Evolutionary conservation across 2,329 filamentous ascomycete species (phyloP), one percentile per base, ranked within the genome.

Genomic region (Fusarium sp.): DNA sequence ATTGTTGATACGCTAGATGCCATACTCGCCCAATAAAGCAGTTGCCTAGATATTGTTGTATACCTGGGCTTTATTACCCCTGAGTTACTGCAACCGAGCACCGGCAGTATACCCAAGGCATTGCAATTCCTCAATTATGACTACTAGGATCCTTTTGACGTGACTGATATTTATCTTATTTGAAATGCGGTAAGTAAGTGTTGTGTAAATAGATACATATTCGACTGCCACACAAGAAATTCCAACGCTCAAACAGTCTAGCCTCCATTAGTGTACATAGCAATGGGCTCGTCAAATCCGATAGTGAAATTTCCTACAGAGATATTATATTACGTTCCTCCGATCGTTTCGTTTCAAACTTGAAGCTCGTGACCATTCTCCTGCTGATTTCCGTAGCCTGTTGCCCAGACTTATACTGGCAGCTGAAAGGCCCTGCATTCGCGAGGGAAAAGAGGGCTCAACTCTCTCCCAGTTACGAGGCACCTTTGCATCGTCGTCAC

Each of bases 371-470:
- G 85, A 85, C 83, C 85, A 86, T 12, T 83, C 80, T 2, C 84
- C 85, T 2, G 86, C 84, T 32, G 85, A 85, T 71, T 84, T 87
- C 76, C 84, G 86, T 28, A 89, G 77, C 74, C 87, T 82, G 40
- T 67, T 77, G 9, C 86, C 86, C 43, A 89, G 79, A 59, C 86
- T 88, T 74, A 89, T 79, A 60, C 82, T 81, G 15, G 87, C 86
- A 25, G 80, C 77, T 15, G 78, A 79, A 60, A 77, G 64, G n/a
- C 69, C 69, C 56, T 77, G 60, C 62, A 73, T 61, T 43, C 78
- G 64, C 56, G 78, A 58, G 8, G 78, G 77, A 28, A 77, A 57
- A 23, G 67, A 73, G 28, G 71, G 64, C 25, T 80, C 72, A 38
- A 79, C 66, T 63, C 78, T 73, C 70, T 80, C 74, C 80, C 79